These are phyloP conservation scores for Lolium perenne DNA, from an alignment of 176 grass and related monocot species.

Conservation along the genomic window DNA sequence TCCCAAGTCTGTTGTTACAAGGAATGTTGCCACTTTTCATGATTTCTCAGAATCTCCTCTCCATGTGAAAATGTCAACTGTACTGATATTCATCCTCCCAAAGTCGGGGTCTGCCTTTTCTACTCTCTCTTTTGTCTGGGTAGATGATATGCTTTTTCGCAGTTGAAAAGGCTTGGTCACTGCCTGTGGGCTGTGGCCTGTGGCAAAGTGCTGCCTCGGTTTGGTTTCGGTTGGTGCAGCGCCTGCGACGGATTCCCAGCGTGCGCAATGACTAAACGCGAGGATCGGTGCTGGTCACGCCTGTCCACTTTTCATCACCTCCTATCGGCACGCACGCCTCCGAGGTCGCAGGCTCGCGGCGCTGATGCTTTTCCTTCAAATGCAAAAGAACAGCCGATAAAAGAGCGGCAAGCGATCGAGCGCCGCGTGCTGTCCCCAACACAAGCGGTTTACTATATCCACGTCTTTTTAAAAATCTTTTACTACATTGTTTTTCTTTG, in stretches of 20 bases:
- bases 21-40: too few relatives aligned
- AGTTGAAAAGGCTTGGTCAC: background rate
- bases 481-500: too few relatives aligned
- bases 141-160: background rate
- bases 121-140: background rate
- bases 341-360: background rate
- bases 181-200: too few relatives aligned
- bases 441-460: too few relatives aligned
- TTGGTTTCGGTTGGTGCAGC: slow-evolving; percentile 23
- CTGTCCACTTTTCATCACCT: background rate
- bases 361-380: too few relatives aligned
- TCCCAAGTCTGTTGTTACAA: background rate
- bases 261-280: background rate
- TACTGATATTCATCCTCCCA: background rate
- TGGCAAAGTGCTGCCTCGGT: background rate
- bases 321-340: background rate
- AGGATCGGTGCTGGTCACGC: background rate
- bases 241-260: background rate
- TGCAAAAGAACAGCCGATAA: too few relatives aligned
- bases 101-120: background rate
- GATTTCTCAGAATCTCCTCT: background rate
- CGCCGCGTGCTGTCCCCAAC: too few relatives aligned
- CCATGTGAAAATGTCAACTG: background rate
- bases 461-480: too few relatives aligned
- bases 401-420: background rate